Conservation (phyloP, 148 eudicot genomes). For the Cornus controversa region DNA sequence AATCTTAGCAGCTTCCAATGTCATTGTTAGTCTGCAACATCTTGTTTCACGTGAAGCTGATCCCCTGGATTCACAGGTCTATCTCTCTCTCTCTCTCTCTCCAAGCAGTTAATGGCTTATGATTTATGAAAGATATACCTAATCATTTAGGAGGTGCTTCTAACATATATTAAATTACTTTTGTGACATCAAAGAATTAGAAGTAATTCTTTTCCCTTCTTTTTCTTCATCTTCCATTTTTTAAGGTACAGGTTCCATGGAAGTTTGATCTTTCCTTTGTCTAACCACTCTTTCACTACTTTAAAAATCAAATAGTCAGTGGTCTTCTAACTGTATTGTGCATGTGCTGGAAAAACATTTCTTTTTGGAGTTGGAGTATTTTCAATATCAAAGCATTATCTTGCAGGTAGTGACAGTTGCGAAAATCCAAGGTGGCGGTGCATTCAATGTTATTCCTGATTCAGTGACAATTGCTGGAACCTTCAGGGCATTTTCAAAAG, state of each 20-base stretch:
- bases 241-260: background rate
- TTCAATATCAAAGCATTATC: background rate
- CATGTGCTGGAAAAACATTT: background rate
- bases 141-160: no score
- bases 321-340: background rate
- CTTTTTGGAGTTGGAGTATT: background rate
- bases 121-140: no score
- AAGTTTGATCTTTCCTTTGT: no score
- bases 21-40: conserved; percentile 66
- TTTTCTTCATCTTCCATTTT: background rate
- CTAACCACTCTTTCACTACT: no score
- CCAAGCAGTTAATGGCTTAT: no score
- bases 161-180: no score
- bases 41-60: conserved; percentile 90
- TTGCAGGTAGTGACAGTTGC: conserved; percentile 66
- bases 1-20: conserved; percentile 71
- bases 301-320: background rate
- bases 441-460: conserved; percentile 77
- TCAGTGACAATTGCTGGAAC: conserved; percentile 73
- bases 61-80: conserved; percentile 77
- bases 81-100: background rate
- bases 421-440: conserved; percentile 66
- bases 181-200: background rate
- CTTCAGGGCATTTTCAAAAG: conserved; percentile 52
- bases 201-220: background rate